Evolutionary conservation across 2,329 filamentous ascomycete species (phyloP).

Genomic region (Fusarium sp.): DNA sequence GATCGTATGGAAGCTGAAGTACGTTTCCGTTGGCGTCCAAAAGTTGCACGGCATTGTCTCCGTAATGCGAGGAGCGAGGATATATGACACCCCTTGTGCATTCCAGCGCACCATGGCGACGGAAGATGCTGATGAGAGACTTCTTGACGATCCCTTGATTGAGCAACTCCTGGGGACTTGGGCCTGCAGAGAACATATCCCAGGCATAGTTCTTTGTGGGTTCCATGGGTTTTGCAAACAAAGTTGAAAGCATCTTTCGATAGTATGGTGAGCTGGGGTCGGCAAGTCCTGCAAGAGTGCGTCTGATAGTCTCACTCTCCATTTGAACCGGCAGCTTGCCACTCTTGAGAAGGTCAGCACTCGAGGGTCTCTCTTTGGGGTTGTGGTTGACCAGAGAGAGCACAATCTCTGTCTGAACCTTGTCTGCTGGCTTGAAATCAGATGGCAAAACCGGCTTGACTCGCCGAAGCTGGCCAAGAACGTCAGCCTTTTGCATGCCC

Average conservation of each 20-base stretch:
- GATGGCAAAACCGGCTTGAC: constrained; percentile 75
- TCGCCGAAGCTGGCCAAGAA: constrained; percentile 75
- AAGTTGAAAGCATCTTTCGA: constrained; percentile 84
- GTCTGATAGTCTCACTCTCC: constrained; percentile 89
- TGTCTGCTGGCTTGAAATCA: constrained; percentile 76
- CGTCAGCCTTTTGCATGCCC: constrained; percentile 72
- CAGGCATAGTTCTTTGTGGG: constrained; percentile 84
- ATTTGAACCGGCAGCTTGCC: constrained; percentile 90
- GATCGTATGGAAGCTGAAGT: constrained; percentile 91
- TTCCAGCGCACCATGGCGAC: constrained; percentile 89
- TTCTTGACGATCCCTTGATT: constrained; percentile 80
- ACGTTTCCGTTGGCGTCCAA: constrained; percentile 88
- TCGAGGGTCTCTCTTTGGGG: constrained; percentile 84
- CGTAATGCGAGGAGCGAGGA: constrained; percentile 83
- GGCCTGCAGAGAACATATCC: constrained; percentile 72
- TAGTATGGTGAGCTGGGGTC: constrained; percentile 90
- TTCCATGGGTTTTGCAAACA: constrained; percentile 81
- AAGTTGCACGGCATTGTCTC: constrained; percentile 78
- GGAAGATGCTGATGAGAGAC: constrained; percentile 80
- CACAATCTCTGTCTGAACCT: constrained; percentile 83
- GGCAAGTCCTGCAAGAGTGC: constrained; percentile 82
- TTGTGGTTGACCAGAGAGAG: constrained; percentile 83
- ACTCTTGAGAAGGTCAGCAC: constrained; percentile 82
- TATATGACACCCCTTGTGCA: constrained; percentile 79
- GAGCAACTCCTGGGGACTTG: constrained; percentile 70